A percentile compares a stretch with the other conserved stretches of the same genome.
Evolutionary conservation across 2,329 filamentous ascomycete genomes (phyloP).

Genomic region (Rhynchosporium agropyri): DNA sequence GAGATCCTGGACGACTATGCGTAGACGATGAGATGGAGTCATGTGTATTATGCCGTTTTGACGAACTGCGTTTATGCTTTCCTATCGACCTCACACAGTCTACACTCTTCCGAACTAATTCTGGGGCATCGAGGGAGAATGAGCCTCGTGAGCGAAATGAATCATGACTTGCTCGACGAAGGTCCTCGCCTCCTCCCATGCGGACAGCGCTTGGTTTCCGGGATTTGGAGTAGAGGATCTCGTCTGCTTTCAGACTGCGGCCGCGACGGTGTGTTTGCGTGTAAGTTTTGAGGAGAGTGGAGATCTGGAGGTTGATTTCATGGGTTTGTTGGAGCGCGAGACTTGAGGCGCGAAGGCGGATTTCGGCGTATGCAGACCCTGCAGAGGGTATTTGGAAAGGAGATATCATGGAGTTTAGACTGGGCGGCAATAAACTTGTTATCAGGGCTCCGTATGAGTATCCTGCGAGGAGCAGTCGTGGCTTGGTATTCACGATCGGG

Average conservation of each 20-base stretch:
- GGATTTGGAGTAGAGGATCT: slow-evolving; percentile 25
- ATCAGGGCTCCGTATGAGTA: slow-evolving; percentile 93
- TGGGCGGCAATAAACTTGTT: slow-evolving; percentile 69
- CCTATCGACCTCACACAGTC: slow-evolving; percentile 44
- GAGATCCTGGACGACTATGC: slow-evolving; percentile 36
- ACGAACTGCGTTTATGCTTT: slow-evolving; percentile 36
- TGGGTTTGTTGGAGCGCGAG: slow-evolving; percentile 64
- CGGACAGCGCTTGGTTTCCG: slow-evolving; percentile 35
- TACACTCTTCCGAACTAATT: slow-evolving; percentile 45
- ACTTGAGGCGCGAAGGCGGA: slow-evolving; percentile 68
- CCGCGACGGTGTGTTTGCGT: slow-evolving; percentile 20
- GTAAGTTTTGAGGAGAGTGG: slow-evolving; percentile 26
- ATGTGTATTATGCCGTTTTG: slow-evolving; percentile 37
- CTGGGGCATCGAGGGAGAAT: slow-evolving; percentile 40
- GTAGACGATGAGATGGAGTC: slow-evolving; percentile 32
- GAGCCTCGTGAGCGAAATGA: slow-evolving; percentile 31
- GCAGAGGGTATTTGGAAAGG: slow-evolving; percentile 59
- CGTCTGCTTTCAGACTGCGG: slow-evolving; percentile 31
- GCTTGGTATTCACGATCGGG: slow-evolving; percentile 4
- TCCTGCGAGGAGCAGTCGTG: slow-evolving; percentile 66
- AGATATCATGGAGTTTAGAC: slow-evolving; percentile 45
- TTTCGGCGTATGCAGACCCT: slow-evolving; percentile 67
- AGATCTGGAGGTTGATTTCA: slow-evolving; percentile 30
- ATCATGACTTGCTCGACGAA: slow-evolving; percentile 45
- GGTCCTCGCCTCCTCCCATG: slow-evolving; percentile 42